Conservation (phyloP, 139 green algal genomes). For the Dunaliella sp. region DNA sequence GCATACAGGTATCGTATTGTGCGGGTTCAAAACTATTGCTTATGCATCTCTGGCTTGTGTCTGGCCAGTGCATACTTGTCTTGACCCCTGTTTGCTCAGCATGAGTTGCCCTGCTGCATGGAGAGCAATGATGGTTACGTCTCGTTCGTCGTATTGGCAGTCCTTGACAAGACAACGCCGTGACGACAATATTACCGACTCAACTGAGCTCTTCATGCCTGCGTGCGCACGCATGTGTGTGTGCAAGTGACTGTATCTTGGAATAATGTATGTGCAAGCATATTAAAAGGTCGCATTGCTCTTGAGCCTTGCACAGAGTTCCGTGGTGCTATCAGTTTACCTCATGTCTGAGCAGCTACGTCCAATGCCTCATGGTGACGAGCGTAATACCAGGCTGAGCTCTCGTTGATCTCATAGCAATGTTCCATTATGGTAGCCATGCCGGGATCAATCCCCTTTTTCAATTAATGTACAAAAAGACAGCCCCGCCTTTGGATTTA, state of each 20-base stretch:
- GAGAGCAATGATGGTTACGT: constrained; percentile 50
- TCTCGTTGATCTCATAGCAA: not conserved
- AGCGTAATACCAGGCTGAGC: not conserved
- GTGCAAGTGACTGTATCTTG: too few species aligned
- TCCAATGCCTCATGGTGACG: not conserved
- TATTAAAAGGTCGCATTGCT: too few species aligned
- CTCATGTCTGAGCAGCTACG: not conserved
- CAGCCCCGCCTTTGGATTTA: not conserved
- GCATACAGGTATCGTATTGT: constrained; percentile 67
- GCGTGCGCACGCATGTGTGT: too few species aligned
- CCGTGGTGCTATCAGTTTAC: not conserved
- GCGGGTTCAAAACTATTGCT: not conserved
- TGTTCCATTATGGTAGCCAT: not conserved
- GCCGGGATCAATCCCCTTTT: not conserved
- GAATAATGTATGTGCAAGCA: too few species aligned
- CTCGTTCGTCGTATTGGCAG: constrained; percentile 46
- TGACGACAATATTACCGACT: constrained; percentile 42
- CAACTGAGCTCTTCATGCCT: not conserved
- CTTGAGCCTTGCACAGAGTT: too few species aligned
- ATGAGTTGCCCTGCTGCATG: not conserved
- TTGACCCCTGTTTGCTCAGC: not conserved
- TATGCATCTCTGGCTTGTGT: constrained; percentile 2
- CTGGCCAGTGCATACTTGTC: not conserved
- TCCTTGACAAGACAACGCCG: constrained; percentile 39
- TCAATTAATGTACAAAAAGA: not conserved